phyloP scores from a whole-genome alignment of 208 protist species.

The Sergeia podlipaevii region DNA sequence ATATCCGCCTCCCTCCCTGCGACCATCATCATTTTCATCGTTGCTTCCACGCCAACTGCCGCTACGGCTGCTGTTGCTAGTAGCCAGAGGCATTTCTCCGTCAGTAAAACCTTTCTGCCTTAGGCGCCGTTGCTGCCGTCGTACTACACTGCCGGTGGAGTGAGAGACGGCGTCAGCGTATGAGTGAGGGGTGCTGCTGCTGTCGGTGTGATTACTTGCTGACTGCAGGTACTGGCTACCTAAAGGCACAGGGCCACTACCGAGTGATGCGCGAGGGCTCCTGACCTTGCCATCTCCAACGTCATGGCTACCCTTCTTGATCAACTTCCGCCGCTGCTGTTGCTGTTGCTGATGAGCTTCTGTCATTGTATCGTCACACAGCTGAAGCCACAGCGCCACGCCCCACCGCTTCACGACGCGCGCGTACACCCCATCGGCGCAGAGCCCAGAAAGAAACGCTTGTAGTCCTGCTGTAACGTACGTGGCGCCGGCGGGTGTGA shows the following conservation, averaged over 20 bases:
- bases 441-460: conserved; percentile 29
- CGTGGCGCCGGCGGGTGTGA: conserved; percentile 17
- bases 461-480: neutral
- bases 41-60: neutral
- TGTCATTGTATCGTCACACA: conserved; percentile 33
- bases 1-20: neutral
- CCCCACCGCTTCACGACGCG: conserved; percentile 53
- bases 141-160: conserved; percentile 3
- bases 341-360: neutral
- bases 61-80: neutral
- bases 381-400: conserved; percentile 51
- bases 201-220: neutral
- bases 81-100: too few species aligned
- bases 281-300: too few species aligned
- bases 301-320: neutral
- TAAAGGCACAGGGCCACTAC: too few species aligned
- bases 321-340: neutral
- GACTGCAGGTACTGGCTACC: too few species aligned
- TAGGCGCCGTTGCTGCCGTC: neutral
- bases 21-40: neutral
- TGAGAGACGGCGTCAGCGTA: conserved; percentile 13
- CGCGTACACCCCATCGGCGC: neutral
- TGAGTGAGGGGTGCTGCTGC: neutral
- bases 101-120: too few species aligned
- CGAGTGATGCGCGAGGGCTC: too few species aligned